Conservation (phyloP, 2,329 filamentous ascomycete genomes). For the Fusarium subtropicale region DNA sequence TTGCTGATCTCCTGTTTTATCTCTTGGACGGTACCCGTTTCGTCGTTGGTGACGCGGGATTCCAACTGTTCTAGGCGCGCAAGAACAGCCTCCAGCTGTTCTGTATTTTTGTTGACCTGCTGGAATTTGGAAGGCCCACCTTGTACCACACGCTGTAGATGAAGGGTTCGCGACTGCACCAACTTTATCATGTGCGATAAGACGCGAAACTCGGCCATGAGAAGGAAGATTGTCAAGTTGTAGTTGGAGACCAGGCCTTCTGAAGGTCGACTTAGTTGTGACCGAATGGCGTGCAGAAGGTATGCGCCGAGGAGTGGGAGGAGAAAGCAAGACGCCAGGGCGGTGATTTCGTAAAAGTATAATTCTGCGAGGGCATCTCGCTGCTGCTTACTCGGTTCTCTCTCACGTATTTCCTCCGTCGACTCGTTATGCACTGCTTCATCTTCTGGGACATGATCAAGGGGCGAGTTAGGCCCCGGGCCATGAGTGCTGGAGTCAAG, state of each 20-base stretch:
- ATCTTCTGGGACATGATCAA: conserved; percentile 61
- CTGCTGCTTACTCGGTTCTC: conserved; percentile 40
- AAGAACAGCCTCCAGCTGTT: conserved; percentile 67
- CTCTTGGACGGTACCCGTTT: conserved; percentile 44
- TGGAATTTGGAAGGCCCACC: conserved; percentile 58
- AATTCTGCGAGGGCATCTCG: conserved; percentile 70
- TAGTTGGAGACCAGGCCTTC: conserved; percentile 92
- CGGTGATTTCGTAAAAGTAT: conserved; percentile 78
- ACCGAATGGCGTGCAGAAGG: conserved; percentile 82
- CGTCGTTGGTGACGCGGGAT: conserved; percentile 55
- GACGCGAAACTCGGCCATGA: conserved; percentile 87
- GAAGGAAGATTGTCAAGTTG: conserved; percentile 89
- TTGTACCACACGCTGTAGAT: conserved; percentile 80
- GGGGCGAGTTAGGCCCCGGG: conserved; percentile 39
- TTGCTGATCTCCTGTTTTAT: conserved; percentile 50
- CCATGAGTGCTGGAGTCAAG: conserved; percentile 48
- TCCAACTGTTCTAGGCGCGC: conserved; percentile 79
- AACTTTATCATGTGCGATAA: conserved; percentile 84
- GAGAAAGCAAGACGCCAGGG: conserved; percentile 81
- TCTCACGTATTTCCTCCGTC: conserved; percentile 28
- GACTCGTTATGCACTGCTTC: conserved; percentile 38
- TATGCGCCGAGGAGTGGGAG: conserved; percentile 84
- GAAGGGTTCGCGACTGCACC: conserved; percentile 80
- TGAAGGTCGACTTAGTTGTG: conserved; percentile 82
- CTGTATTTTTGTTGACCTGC: conserved; percentile 49